Conservation (phyloP, 2,329 filamentous ascomycete genomes). For the Stachybotrys elegans region DNA sequence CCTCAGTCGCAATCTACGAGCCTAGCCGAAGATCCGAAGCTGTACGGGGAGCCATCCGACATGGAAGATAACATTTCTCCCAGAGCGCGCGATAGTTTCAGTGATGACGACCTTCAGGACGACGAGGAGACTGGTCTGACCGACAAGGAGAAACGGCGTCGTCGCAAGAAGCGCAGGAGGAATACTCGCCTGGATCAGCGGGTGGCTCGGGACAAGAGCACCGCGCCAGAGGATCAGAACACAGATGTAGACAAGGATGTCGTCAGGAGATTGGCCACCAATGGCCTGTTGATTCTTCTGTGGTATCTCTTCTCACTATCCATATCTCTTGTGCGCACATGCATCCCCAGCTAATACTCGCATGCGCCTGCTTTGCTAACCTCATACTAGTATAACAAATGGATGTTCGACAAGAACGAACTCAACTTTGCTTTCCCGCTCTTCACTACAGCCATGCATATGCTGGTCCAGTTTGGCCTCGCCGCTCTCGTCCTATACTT, state of each 20-base stretch:
- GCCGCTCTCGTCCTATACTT: conserved; percentile 74
- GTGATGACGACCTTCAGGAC: conserved; percentile 70
- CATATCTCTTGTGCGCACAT: conserved; percentile 72
- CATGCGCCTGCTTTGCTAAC: conserved; percentile 11
- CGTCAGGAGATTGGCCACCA: conserved; percentile 63
- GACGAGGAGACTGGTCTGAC: conserved; percentile 90
- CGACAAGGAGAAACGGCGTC: conserved; percentile 63
- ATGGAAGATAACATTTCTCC: conserved; percentile 17
- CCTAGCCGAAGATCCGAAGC: conserved; percentile 37
- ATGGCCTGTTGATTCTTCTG: conserved; percentile 73
- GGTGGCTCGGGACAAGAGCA: conserved; percentile 52
- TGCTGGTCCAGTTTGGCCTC: conserved; percentile 88
- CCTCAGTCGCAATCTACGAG: conserved; percentile 15
- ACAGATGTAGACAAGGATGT: conserved; percentile 72
- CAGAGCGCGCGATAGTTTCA: conserved; percentile 43
- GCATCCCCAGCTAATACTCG: background rate
- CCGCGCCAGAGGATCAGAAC: conserved; percentile 64
- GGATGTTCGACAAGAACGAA: conserved; percentile 90
- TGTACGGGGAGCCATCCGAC: conserved; percentile 35
- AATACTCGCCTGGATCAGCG: conserved; percentile 67
- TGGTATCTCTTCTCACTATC: conserved; percentile 93
- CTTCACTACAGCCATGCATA: conserved; percentile 92
- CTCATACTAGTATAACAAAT: conserved; percentile 82
- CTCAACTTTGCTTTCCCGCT: conserved; percentile 91
- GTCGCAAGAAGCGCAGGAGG: conserved; percentile 59